These are phyloP conservation scores for Leucocoprinus sp. DNA, from an alignment of 768 basidiomycete genomes.

Conservation along the genomic window DNA sequence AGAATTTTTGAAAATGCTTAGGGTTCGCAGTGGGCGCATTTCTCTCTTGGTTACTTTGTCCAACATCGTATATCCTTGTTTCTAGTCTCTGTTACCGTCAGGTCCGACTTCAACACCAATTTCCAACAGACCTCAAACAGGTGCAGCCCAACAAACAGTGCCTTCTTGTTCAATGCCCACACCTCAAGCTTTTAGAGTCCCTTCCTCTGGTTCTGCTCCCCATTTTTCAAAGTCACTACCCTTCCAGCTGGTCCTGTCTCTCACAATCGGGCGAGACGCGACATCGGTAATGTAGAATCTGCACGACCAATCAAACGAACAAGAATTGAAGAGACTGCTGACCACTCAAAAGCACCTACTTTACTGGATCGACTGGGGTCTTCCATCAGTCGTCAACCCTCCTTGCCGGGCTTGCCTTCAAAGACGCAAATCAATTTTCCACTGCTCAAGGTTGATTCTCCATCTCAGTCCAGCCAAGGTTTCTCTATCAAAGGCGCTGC, in stretches of 20 bases:
- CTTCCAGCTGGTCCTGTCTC: not conserved
- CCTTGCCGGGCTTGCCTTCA: slow-evolving; percentile 5
- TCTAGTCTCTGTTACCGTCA: slow-evolving; percentile 7
- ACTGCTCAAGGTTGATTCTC: not conserved
- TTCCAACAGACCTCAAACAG: not conserved
- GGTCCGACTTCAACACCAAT: not conserved
- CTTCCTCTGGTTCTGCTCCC: not conserved
- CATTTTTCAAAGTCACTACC: not conserved
- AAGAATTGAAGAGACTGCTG: slow-evolving; percentile 4
- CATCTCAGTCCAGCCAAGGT: slow-evolving; percentile 8
- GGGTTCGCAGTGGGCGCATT: slow-evolving; percentile 48
- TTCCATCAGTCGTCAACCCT: slow-evolving; percentile 6
- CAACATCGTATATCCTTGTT: slow-evolving; percentile 7
- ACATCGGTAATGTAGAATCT: not conserved
- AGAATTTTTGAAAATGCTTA: slow-evolving; percentile 36
- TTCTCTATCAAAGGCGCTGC: slow-evolving; percentile 16
- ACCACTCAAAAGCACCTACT: slow-evolving; percentile 1
- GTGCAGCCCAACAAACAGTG: not conserved
- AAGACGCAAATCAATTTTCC: not conserved
- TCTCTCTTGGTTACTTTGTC: slow-evolving; percentile 3
- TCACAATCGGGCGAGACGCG: slow-evolving; percentile 1
- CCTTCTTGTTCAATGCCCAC: not conserved
- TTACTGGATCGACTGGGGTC: slow-evolving; percentile 13
- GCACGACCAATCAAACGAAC: slow-evolving; percentile 6
- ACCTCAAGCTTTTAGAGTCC: not conserved